Evolutionary conservation across 2,329 filamentous ascomycete genomes (phyloP), one percentile per base, ranked within the genome.

Genomic region (Lecanicillium sp.): DNA sequence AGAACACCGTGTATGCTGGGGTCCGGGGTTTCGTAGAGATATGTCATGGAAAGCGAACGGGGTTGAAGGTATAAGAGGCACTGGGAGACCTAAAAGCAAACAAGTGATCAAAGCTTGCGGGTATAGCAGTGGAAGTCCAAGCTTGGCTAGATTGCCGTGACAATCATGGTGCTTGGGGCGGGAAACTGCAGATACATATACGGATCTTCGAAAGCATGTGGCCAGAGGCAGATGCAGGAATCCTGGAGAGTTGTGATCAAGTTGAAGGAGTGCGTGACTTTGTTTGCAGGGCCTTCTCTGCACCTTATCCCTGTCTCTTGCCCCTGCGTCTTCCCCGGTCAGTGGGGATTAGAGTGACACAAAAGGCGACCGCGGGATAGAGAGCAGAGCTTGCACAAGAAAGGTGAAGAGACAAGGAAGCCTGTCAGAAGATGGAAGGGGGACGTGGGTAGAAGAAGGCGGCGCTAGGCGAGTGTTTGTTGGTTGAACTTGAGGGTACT

Each of bases 131-230:
- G 30, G 21, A 6, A 27, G 35, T 12, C 4, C 24, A 15, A 14
- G 12, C 6, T 19, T 9, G 17, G 14, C 26, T 46, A 39, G 26
- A 11, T 26, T 12, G 17, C 6, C 26, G 23, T 23, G 17, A 30
- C 11, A 17, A 8, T n/a, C 24, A 39, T 33, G 5, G 17, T 10
- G 23, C 12, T 32, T 8, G 35, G 15, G 19, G 20, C 35, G 44
- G 44, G 24, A 46, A 32, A 35, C 44, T 39, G 44, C 35, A 46
- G 35, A 15, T 46, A 30, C 32, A 46, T 39, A 46, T 38, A 12
- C 12, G 26, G 44, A 33, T 38, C 19, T 14, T n/a, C 15, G 32
- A 17, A 26, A 14, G 26, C 24, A 46, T 39, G 24, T 39, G 44
- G 35, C 24, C 19, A 39, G 35, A 32, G 32, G 26, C 8, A 23